Percentiles rank a stretch among this genome's conserved stretches.
Evolutionary conservation across 352 stramenopile species (phyloP).

Genomic region (Globisporangium cystogenes): DNA sequence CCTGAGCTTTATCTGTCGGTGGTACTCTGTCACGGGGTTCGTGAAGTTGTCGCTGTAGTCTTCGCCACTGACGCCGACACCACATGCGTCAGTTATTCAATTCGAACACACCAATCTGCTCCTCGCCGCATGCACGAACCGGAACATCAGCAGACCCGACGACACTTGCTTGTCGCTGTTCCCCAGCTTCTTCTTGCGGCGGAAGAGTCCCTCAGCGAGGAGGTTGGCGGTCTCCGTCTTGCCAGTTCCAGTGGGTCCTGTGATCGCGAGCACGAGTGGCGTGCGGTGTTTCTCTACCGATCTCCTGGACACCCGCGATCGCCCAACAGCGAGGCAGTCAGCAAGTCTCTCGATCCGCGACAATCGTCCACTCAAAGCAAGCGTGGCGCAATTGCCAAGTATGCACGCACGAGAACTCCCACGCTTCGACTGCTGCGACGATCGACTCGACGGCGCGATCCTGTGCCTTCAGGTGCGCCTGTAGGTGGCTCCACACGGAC

Average conservation of each 20-base stretch:
- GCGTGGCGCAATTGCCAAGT: not conserved
- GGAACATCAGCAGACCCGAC: conserved; percentile 46
- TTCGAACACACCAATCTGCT: not conserved
- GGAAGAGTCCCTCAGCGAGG: conserved; percentile 80
- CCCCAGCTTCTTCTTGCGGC: conserved; percentile 60
- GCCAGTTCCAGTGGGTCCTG: conserved; percentile 84
- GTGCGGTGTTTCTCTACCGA: conserved; percentile 47
- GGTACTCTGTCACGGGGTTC: conserved; percentile 78
- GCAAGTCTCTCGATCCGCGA: too few species aligned
- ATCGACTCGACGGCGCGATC: conserved; percentile 58
- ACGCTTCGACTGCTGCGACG: conserved; percentile 66
- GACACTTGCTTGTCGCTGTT: conserved; percentile 65
- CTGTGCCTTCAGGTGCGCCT: conserved; percentile 56
- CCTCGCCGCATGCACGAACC: not conserved
- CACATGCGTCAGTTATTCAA: not conserved
- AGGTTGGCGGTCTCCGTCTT: conserved; percentile 89
- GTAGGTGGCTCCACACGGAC: conserved; percentile 41
- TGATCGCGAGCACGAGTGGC: conserved; percentile 86
- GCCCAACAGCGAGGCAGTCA: conserved; percentile 2
- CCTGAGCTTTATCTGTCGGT: conserved; percentile 81
- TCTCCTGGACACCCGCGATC: conserved; percentile 18
- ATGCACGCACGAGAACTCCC: conserved; percentile 73
- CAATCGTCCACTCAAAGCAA: too few species aligned
- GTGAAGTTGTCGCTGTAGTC: conserved; percentile 84
- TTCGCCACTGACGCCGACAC: conserved; percentile 42